These are phyloP conservation scores for Eremochloa ophiuroides DNA, from an alignment of 176 grass and related monocot genomes.

Conservation along the genomic window DNA sequence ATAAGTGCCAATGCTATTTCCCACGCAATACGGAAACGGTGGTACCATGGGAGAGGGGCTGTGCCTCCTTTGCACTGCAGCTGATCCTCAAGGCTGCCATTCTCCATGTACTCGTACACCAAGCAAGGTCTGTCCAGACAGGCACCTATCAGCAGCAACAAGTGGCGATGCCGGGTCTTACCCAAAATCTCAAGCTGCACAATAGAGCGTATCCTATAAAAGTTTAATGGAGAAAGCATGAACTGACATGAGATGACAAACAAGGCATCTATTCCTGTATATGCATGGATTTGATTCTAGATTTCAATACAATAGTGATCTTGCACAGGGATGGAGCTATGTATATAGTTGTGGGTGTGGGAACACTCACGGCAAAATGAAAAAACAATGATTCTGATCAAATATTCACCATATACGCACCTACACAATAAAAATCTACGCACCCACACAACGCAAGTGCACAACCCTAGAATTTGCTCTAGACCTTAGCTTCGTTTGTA, in stretches of 20 bases:
- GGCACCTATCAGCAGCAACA: slow-evolving; percentile 75
- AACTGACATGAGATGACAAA: background rate
- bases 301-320: background rate
- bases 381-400: no score
- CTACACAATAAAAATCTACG: no score
- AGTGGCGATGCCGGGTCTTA: slow-evolving; percentile 70
- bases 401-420: no score
- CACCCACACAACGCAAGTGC: no score
- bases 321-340: background rate
- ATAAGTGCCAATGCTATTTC: slow-evolving; percentile 59
- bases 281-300: background rate
- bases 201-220: slow-evolving; percentile 1
- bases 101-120: slow-evolving; percentile 97
- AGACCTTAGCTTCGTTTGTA: background rate
- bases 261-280: background rate
- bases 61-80: slow-evolving; percentile 54
- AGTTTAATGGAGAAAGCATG: background rate
- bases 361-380: no score
- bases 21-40: slow-evolving; percentile 59
- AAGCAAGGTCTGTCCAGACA: slow-evolving; percentile 78
- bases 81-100: slow-evolving; percentile 83
- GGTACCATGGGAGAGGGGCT: slow-evolving; percentile 58
- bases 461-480: background rate
- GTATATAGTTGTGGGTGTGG: no score
- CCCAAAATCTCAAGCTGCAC: slow-evolving; percentile 74